phyloP scores from a whole-genome alignment of 129 eudicot genomes.

The Mikania micrantha region DNA sequence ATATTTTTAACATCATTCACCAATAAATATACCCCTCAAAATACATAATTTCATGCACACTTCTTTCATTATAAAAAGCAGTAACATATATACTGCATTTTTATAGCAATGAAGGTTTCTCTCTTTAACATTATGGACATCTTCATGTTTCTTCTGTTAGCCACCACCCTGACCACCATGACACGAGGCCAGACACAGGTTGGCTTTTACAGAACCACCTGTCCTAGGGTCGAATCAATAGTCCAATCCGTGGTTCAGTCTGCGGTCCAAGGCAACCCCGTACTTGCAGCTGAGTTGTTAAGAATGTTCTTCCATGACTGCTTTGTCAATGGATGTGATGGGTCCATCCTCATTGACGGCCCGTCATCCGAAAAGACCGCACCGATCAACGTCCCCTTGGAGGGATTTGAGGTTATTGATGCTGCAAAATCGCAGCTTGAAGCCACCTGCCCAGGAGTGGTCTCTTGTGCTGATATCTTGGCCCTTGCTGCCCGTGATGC shows the following conservation, averaged over 20 bases:
- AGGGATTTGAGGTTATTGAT: constrained; percentile 63
- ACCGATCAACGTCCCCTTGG: constrained; percentile 30
- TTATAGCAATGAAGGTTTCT: constrained; percentile 9
- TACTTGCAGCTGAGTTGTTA: constrained; percentile 50
- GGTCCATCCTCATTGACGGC: constrained; percentile 57
- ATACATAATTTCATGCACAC: background rate
- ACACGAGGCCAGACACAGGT: constrained; percentile 41
- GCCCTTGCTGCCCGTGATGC: constrained; percentile 71
- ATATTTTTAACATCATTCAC: no score
- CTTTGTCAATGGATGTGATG: constrained; percentile 78
- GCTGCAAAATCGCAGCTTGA: constrained; percentile 63
- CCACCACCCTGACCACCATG: constrained; percentile 3
- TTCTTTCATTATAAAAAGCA: background rate
- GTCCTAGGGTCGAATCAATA: constrained; percentile 51
- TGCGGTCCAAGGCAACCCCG: constrained; percentile 29
- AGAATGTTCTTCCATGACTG: constrained; percentile 73
- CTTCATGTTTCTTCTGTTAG: constrained; percentile 20
- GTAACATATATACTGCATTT: background rate
- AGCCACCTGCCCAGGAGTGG: constrained; percentile 54
- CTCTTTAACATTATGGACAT: background rate
- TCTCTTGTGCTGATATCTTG: constrained; percentile 87
- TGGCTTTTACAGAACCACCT: constrained; percentile 36
- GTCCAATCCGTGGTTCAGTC: constrained; percentile 40
- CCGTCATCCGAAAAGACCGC: constrained; percentile 44
- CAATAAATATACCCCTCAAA: background rate